These are phyloP conservation scores for Eucalyptus erythrocorys DNA, from an alignment of 345 rosid genomes.

Conservation along the genomic window DNA sequence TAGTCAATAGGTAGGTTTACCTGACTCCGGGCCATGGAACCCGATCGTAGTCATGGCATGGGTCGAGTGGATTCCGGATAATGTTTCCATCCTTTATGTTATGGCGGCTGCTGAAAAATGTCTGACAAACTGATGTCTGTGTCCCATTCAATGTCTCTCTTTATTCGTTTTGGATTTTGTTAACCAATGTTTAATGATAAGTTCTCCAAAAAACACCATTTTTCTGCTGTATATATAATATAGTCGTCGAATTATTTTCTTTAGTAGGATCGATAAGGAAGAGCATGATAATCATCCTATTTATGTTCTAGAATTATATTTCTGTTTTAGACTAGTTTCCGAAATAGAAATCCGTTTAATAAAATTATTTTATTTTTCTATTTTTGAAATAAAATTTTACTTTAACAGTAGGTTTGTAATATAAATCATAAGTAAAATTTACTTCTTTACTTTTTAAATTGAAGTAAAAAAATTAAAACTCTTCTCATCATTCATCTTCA, in stretches of 20 bases:
- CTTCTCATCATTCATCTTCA: rapidly evolving
- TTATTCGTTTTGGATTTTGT: not conserved
- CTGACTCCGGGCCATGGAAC: not conserved
- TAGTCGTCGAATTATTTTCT: not conserved
- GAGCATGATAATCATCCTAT: too few species aligned
- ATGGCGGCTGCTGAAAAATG: not conserved
- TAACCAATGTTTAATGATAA: not conserved
- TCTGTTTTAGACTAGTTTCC: rapidly evolving
- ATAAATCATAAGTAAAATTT: too few species aligned
- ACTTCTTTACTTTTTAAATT: too few species aligned
- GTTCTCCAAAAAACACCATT: not conserved
- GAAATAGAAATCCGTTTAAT: rapidly evolving
- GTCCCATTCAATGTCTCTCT: not conserved
- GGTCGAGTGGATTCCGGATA: not conserved
- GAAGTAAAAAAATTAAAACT: too few species aligned
- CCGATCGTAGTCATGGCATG: not conserved
- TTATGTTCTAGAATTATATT: too few species aligned
- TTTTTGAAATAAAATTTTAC: too few species aligned
- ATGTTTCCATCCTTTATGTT: not conserved
- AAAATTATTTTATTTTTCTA: too few species aligned
- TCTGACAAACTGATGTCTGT: not conserved
- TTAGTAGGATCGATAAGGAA: not conserved
- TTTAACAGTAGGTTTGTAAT: too few species aligned
- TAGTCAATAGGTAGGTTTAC: not conserved
- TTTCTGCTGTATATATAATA: not conserved